Percentiles rank a stretch among this genome's conserved stretches.
Evolutionary conservation across 345 rosid species (phyloP).

Genomic region (Populus euphratica): DNA sequence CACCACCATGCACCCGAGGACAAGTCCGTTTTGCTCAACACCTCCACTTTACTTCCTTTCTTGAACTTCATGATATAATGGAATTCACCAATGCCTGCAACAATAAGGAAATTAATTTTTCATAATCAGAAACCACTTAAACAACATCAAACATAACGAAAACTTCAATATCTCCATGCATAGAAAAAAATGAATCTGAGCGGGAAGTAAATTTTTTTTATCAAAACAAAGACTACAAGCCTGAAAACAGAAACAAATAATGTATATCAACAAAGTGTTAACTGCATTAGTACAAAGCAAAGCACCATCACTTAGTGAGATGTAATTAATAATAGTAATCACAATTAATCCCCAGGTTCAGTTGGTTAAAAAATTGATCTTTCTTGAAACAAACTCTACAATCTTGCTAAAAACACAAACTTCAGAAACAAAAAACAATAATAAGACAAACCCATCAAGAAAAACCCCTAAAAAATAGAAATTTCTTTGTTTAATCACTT

Average conservation of each 20-base stretch:
- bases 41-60: slow-evolving; percentile 24
- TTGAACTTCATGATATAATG: slow-evolving; percentile 11
- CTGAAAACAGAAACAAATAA: neutral
- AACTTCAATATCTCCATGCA: neutral
- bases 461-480: neutral
- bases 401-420: neutral
- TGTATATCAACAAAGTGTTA: neutral
- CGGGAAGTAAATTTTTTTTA: neutral
- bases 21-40: neutral
- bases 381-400: neutral
- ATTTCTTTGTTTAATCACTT: neutral
- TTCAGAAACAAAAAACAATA: neutral
- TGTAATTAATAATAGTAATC: neutral
- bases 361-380: neutral
- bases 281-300: neutral
- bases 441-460: neutral
- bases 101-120: neutral
- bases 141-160: neutral
- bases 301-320: neutral
- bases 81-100: neutral
- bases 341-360: neutral
- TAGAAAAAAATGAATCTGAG: neutral
- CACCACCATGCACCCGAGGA: slow-evolving; percentile 10
- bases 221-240: neutral
- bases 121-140: neutral